Conservation (phyloP, 768 basidiomycete species). For the Rubroboletus pulcherrimus region DNA sequence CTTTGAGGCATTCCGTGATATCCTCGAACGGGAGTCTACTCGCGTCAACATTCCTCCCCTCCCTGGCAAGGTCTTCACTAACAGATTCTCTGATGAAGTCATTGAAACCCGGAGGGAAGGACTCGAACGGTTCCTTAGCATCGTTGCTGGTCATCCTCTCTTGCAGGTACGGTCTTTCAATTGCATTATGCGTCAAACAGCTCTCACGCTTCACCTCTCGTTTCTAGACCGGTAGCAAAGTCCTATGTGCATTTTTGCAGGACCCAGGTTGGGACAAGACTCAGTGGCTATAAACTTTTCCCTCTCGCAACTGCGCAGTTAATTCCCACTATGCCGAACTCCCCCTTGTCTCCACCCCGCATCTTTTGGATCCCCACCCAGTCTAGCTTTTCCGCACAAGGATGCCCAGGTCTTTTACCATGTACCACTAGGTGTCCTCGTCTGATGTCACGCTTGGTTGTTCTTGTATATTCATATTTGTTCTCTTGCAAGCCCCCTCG, state of each 20-base stretch:
- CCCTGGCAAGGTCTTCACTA: slow-evolving; percentile 98
- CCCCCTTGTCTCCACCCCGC: not conserved
- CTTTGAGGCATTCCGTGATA: slow-evolving; percentile 96
- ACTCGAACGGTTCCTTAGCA: slow-evolving; percentile 88
- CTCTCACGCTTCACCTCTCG: slow-evolving; percentile 2
- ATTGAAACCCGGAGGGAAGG: slow-evolving; percentile 92
- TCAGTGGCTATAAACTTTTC: slow-evolving; percentile 61
- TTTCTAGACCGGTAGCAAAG: slow-evolving; percentile 87
- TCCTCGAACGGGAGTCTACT: slow-evolving; percentile 94
- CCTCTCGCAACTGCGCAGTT: not conserved
- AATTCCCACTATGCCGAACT: not conserved
- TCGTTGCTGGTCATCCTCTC: slow-evolving; percentile 96
- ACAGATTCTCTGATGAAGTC: slow-evolving; percentile 96
- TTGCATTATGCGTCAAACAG: not conserved
- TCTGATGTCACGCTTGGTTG: slow-evolving; percentile 6
- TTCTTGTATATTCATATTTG: slow-evolving; percentile 25
- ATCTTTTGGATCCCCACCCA: not conserved
- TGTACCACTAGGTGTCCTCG: slow-evolving; percentile 21
- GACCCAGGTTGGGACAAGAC: slow-evolving; percentile 88
- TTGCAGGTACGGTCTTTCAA: slow-evolving; percentile 66
- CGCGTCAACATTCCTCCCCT: slow-evolving; percentile 97
- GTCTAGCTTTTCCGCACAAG: slow-evolving; percentile 5
- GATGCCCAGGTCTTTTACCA: slow-evolving; percentile 7
- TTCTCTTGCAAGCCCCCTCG: slow-evolving; percentile 9
- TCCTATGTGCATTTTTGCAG: slow-evolving; percentile 92